phyloP scores from a whole-genome alignment of 202 grass and related monocot genomes.

The Brachypodium distachyon region DNA sequence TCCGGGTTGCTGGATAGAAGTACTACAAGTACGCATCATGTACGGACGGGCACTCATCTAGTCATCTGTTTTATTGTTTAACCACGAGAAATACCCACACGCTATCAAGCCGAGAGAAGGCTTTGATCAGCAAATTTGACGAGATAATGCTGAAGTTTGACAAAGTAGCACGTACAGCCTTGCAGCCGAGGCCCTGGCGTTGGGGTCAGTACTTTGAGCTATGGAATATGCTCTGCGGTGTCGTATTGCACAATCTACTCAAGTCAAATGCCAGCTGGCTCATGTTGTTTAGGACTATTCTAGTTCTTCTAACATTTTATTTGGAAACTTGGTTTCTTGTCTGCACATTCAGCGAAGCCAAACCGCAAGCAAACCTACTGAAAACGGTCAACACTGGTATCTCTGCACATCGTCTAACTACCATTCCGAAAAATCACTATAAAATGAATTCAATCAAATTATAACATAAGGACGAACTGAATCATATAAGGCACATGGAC shows the following conservation, averaged over 20 bases:
- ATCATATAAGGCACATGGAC: not conserved
- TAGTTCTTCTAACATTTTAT: too few species aligned
- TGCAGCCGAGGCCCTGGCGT: not conserved
- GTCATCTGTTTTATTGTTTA: not conserved
- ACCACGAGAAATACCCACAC: not conserved
- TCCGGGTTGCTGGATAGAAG: not conserved
- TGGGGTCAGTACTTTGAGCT: not conserved
- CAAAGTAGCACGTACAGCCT: not conserved
- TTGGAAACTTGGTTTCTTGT: too few species aligned
- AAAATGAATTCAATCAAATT: not conserved
- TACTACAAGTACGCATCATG: not conserved
- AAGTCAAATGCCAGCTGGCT: not conserved
- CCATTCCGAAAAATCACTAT: too few species aligned
- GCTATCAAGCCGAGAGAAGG: not conserved
- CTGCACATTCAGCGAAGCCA: not conserved
- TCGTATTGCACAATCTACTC: not conserved
- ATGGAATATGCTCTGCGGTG: not conserved
- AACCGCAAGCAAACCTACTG: not conserved
- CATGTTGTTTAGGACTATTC: not conserved
- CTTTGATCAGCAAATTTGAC: not conserved
- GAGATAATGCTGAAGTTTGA: not conserved
- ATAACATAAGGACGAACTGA: not conserved
- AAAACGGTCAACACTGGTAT: not conserved
- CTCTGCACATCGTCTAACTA: too few species aligned
- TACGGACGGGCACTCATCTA: not conserved